A percentile compares a stretch with the other conserved stretches of the same genome.
phyloP scores from a whole-genome alignment of 345 rosid species.

The Pelargonium nanum region DNA sequence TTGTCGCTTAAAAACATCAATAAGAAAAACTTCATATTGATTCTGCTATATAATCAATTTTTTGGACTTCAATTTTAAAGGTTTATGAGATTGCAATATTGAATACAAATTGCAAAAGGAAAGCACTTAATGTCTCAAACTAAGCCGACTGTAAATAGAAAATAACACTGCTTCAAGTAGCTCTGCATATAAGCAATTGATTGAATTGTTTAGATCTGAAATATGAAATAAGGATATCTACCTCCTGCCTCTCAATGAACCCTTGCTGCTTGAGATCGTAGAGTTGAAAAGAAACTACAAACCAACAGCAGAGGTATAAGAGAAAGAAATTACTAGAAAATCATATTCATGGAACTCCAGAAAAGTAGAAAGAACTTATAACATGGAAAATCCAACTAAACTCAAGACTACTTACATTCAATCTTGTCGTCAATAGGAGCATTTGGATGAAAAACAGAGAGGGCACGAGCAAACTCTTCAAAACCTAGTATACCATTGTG shows the following conservation, averaged over 20 bases:
- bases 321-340: not conserved
- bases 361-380: not conserved
- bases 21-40: not conserved
- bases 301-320: not conserved
- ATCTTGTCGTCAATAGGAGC: constrained; percentile 94
- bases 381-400: not conserved
- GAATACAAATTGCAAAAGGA: not conserved
- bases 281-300: constrained; percentile 88
- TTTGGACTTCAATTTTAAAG: not conserved
- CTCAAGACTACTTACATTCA: constrained; percentile 40
- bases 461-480: constrained; percentile 98
- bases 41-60: not conserved
- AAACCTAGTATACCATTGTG: constrained; percentile 96
- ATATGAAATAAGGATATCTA: constrained; percentile 10
- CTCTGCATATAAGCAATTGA: not conserved
- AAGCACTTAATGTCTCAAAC: not conserved
- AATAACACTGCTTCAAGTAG: not conserved
- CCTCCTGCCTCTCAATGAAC: constrained; percentile 97
- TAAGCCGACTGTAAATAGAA: not conserved
- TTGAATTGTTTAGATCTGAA: not conserved
- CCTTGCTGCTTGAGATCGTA: constrained; percentile 99
- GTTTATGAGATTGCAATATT: not conserved
- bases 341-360: not conserved
- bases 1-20: not conserved
- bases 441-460: constrained; percentile 95